Evolutionary conservation across 176 grass and related monocot species (phyloP).

Genomic region (Pontederia paniculata): DNA sequence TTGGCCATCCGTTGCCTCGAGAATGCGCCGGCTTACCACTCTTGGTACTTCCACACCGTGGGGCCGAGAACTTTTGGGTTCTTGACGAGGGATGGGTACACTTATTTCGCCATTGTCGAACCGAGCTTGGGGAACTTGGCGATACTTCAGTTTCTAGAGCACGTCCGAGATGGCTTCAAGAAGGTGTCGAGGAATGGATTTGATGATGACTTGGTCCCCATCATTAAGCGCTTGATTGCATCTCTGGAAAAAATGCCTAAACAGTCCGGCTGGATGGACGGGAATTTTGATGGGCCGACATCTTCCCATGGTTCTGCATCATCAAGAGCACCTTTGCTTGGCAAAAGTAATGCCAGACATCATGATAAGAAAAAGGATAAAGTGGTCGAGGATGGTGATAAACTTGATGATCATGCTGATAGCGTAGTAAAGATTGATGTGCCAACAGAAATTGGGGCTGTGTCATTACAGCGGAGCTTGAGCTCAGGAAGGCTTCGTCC

Average conservation of each 20-base stretch:
- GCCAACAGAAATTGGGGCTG: neutral
- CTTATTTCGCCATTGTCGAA: slow-evolving; percentile 79
- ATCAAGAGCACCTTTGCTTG: slow-evolving; percentile 56
- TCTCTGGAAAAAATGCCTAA: slow-evolving; percentile 83
- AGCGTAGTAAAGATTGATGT: neutral
- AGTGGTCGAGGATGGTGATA: neutral
- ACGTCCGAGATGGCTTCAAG: slow-evolving; percentile 38
- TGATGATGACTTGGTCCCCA: slow-evolving; percentile 47
- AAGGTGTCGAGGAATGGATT: slow-evolving; percentile 26
- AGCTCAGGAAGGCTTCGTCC: neutral
- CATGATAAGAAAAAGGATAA: slow-evolving; percentile 23
- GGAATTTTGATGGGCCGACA: slow-evolving; percentile 15
- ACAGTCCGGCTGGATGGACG: slow-evolving; percentile 29
- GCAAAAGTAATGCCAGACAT: slow-evolving; percentile 26
- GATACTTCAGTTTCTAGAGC: slow-evolving; percentile 60
- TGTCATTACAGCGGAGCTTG: neutral
- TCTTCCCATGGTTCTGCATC: slow-evolving; percentile 32
- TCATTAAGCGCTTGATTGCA: slow-evolving; percentile 55
- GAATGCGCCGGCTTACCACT: slow-evolving; percentile 36
- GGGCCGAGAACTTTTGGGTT: slow-evolving; percentile 53
- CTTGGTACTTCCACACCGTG: slow-evolving; percentile 54
- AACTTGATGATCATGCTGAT: neutral
- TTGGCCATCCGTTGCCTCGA: slow-evolving; percentile 53
- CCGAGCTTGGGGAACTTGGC: slow-evolving; percentile 55
- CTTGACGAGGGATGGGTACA: slow-evolving; percentile 46